Conservation (phyloP, 1,139 yeast species). For the Saccharomyces hybrid region DNA sequence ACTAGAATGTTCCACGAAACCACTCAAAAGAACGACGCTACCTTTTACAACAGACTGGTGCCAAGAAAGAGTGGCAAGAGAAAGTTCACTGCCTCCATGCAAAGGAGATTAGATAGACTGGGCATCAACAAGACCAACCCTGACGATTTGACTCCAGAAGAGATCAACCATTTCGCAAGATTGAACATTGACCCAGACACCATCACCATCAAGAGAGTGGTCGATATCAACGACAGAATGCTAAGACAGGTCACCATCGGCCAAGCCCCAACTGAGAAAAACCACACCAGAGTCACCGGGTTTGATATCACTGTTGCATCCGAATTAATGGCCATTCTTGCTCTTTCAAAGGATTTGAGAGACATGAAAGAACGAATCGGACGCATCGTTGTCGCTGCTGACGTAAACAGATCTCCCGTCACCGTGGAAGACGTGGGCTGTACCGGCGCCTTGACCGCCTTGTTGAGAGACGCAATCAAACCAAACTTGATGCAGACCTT, state of each 20-base stretch:
- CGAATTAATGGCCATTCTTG: constrained; percentile 96
- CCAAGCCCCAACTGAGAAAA: constrained; percentile 92
- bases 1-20: constrained; percentile 97
- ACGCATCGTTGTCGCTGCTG: constrained; percentile 81
- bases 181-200: constrained; percentile 90
- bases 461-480: constrained; percentile 93
- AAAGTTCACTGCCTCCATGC: constrained; percentile 71
- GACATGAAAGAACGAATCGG: constrained; percentile 93
- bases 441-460: constrained; percentile 95
- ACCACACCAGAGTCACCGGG: constrained; percentile 81
- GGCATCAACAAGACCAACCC: constrained; percentile 81
- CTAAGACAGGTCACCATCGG: constrained; percentile 89
- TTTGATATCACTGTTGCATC: constrained; percentile 96
- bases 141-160: constrained; percentile 73
- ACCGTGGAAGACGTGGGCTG: constrained; percentile 96
- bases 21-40: constrained; percentile 77
- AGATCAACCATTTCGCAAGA: constrained; percentile 67
- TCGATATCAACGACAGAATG: constrained; percentile 92
- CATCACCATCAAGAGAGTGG: constrained; percentile 94
- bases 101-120: constrained; percentile 67
- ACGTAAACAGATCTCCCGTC: constrained; percentile 75
- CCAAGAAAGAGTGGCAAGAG: constrained; percentile 82
- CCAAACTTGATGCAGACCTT: constrained; percentile 97
- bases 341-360: constrained; percentile 71
- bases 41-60: constrained; percentile 78